Percentiles rank a stretch among this genome's conserved stretches.
phyloP scores from a whole-genome alignment of 108 stramenopile species.

The Nitzschia palea region DNA sequence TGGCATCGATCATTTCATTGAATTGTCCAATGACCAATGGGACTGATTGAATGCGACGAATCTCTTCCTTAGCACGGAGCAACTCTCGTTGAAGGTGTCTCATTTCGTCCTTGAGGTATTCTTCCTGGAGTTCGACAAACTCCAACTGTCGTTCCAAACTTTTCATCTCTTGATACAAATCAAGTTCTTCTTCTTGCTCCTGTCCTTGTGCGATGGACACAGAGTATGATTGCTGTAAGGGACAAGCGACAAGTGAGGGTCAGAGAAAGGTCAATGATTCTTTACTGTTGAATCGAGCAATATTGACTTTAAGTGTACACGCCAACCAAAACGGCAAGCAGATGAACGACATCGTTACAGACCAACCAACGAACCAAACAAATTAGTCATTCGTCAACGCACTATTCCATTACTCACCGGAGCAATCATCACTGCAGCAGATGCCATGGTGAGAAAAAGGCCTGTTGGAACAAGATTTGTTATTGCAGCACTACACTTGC shows the following conservation, averaged over 20 bases:
- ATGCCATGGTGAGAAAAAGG: too few relatives aligned
- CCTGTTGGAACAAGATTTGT: too few relatives aligned
- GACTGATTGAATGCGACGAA: constrained; percentile 96
- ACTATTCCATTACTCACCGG: constrained; percentile 13
- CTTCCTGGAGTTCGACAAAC: constrained; percentile 98
- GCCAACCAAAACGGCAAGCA: too few relatives aligned
- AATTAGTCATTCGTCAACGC: background rate
- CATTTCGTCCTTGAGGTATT: constrained; percentile 99
- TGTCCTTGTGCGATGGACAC: background rate
- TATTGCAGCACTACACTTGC: too few relatives aligned
- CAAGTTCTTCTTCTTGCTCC: constrained; percentile 33
- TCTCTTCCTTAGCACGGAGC: constrained; percentile 97
- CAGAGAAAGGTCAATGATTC: too few relatives aligned
- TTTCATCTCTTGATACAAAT: constrained; percentile 90
- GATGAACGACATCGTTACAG: too few relatives aligned
- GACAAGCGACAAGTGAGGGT: too few relatives aligned
- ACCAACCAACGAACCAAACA: background rate
- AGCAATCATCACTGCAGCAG: constrained; percentile 12
- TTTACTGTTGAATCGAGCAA: too few relatives aligned
- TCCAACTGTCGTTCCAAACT: constrained; percentile 82
- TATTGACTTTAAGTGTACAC: too few relatives aligned
- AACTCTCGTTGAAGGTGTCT: constrained; percentile 97
- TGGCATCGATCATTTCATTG: constrained; percentile 99
- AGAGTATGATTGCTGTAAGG: background rate
- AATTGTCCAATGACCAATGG: constrained; percentile 99